These are phyloP conservation scores for Mollisiaceae sp. DNA, from an alignment of 2,329 filamentous ascomycete species.

Conservation along the genomic window DNA sequence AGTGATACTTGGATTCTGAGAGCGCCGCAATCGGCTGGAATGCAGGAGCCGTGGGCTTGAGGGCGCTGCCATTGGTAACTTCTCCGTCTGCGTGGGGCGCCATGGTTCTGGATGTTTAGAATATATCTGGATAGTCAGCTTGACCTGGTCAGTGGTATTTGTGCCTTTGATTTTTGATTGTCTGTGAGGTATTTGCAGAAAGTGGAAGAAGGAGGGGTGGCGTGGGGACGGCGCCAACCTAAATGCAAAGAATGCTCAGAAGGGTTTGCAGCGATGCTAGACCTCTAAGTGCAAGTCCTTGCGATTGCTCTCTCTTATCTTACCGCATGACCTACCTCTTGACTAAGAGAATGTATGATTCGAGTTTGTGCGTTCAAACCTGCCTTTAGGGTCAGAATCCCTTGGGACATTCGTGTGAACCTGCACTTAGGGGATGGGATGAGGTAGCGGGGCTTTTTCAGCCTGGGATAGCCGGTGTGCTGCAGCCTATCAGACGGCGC, in stretches of 20 bases:
- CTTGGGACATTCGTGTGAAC: constrained; percentile 25
- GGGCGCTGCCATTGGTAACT: constrained; percentile 44
- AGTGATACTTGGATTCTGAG: constrained; percentile 62
- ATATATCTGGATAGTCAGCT: constrained; percentile 3
- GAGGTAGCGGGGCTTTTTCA: constrained; percentile 6
- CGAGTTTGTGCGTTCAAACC: constrained; percentile 26
- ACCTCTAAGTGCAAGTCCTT: constrained; percentile 34
- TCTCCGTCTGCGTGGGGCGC: constrained; percentile 61
- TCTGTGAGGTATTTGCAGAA: neutral
- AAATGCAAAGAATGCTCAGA: constrained; percentile 12
- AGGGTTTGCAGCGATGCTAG: constrained; percentile 23
- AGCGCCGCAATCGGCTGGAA: constrained; percentile 39
- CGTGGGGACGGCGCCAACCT: constrained; percentile 9
- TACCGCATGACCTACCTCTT: constrained; percentile 29
- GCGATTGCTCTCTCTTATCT: constrained; percentile 21
- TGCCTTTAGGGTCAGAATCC: constrained; percentile 33
- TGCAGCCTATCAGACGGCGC: constrained; percentile 12
- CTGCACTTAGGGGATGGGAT: constrained; percentile 31
- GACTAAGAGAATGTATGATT: constrained; percentile 22
- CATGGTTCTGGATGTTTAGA: constrained; percentile 48
- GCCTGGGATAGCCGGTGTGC: constrained; percentile 13
- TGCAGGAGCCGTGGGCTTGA: constrained; percentile 42
- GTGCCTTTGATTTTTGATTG: neutral
- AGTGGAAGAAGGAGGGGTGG: constrained; percentile 10
- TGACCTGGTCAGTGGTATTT: neutral